Conservation (phyloP, 1,284 basidiomycete species). For the Trichosporon asahii region DNA sequence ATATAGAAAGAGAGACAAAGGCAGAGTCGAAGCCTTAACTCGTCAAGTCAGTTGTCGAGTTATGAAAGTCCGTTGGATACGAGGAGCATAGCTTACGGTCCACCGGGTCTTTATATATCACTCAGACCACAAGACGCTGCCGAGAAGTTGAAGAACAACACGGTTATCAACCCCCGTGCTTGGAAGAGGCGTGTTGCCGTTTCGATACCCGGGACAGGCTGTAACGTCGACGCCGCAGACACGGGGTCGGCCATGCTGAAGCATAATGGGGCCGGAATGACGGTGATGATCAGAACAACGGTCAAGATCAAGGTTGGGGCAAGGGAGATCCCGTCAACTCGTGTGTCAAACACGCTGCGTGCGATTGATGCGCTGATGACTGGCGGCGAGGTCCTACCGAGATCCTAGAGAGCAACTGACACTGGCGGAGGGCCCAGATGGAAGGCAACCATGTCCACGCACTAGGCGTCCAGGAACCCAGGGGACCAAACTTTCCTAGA, state of each 20-base stretch:
- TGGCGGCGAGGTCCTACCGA: background rate
- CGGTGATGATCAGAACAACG: background rate
- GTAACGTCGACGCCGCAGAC: conserved; percentile 5
- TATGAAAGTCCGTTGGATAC: background rate
- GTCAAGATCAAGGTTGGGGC: conserved; percentile 1
- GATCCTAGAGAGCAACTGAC: background rate
- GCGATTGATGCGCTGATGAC: background rate
- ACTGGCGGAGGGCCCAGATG: background rate
- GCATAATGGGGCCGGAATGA: background rate
- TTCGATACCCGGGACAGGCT: background rate
- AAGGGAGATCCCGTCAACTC: background rate
- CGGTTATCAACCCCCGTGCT: background rate
- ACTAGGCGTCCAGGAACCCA: background rate
- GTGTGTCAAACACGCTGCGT: background rate
- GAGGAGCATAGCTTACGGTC: background rate
- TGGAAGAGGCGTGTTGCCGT: background rate
- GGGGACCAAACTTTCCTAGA: background rate
- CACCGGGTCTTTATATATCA: too few relatives aligned
- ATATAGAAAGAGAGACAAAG: background rate
- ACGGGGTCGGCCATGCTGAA: background rate
- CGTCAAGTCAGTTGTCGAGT: background rate
- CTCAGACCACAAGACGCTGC: background rate
- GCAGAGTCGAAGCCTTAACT: background rate
- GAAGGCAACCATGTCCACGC: background rate
- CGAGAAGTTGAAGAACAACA: background rate